A percentile compares a stretch with the other conserved stretches of the same genome.
Conservation (phyloP, 768 basidiomycete species). For the Mycena albidolilacea region DNA sequence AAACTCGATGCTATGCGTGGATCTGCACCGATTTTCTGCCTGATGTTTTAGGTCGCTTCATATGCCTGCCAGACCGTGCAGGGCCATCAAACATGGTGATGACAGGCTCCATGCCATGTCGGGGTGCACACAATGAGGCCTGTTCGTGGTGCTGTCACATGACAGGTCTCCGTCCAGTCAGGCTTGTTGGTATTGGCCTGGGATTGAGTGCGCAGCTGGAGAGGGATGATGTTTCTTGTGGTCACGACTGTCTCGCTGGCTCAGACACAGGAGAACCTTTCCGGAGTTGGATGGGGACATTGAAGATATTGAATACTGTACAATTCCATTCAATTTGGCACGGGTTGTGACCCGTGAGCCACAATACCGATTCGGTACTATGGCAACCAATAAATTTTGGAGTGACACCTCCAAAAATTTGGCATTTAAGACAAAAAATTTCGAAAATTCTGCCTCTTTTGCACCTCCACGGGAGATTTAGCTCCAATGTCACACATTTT, state of each 20-base stretch:
- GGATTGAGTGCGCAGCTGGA: background rate
- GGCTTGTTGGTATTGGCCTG: conserved; percentile 1
- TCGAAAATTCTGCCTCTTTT: too few relatives aligned
- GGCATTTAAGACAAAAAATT: too few relatives aligned
- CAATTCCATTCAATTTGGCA: too few relatives aligned
- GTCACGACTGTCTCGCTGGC: background rate
- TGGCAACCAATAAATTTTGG: too few relatives aligned
- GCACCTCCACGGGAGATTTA: too few relatives aligned
- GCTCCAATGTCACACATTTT: too few relatives aligned
- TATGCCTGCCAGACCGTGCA: conserved; percentile 9
- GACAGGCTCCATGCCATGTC: background rate
- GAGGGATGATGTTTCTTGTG: background rate
- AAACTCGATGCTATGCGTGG: background rate
- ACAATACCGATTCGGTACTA: too few relatives aligned
- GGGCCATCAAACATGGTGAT: conserved; percentile 29
- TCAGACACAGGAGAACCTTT: background rate
- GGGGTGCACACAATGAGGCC: background rate
- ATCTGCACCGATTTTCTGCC: background rate
- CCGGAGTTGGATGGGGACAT: conserved; percentile 21
- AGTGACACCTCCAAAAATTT: too few relatives aligned
- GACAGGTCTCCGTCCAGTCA: conserved; percentile 17
- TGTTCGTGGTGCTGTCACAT: conserved; percentile 5
- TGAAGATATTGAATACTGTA: conserved; percentile 31
- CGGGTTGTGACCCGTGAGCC: too few relatives aligned
- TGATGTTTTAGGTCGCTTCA: background rate